Evolutionary conservation across 2,329 filamentous ascomycete species (phyloP), one percentile per base, ranked within the genome.

Genomic region (Cordyceps cicadae): DNA sequence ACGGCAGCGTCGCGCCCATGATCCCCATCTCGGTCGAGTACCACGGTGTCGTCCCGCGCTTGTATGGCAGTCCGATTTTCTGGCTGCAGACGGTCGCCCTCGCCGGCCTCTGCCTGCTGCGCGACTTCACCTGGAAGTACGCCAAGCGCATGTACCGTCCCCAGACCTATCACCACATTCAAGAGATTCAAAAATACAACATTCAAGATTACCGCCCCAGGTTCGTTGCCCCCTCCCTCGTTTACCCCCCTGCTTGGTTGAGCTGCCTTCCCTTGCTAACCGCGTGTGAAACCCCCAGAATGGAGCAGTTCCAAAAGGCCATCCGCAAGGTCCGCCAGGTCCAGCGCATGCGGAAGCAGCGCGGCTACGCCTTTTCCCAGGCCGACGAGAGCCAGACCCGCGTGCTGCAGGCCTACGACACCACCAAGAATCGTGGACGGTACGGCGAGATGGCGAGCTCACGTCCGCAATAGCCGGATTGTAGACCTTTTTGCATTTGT

Each of bases 261-360:
- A 15, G 54, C 17, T 24, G 43, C 59, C 7, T 41, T 41, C 34
- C 7, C 29, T 19, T 55, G 26, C 54, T 55, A 55, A 55, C 26
- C 17, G 2, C n/a, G 21, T 7, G 41, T 14, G 19, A 41, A 29
- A 29, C 45, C 19, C 24, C 37, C 46, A 93, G 90, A 70, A 99
- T 99, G 94, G 94, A 99, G 71, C 94, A 99, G 76, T 99, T 99
- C 81, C 94, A 99, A 77, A 99, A 99, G 77, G 94, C 94, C 24
- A 97, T 99, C 70, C 89, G 94, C 69, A 99, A 99, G 77, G 94
- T 99, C 58, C 86, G 94, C 56, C 94, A 99, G 76, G 94, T 97
- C 46, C 94, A 97, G 77, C 89, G 94, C 65, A 99, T 97, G 94
- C 91, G 94, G 72, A 99, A 99, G 77, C 94, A 99, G 77, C 89